These are phyloP conservation scores for Calocybe cyanea DNA, from an alignment of 768 basidiomycete species.

Conservation along the genomic window DNA sequence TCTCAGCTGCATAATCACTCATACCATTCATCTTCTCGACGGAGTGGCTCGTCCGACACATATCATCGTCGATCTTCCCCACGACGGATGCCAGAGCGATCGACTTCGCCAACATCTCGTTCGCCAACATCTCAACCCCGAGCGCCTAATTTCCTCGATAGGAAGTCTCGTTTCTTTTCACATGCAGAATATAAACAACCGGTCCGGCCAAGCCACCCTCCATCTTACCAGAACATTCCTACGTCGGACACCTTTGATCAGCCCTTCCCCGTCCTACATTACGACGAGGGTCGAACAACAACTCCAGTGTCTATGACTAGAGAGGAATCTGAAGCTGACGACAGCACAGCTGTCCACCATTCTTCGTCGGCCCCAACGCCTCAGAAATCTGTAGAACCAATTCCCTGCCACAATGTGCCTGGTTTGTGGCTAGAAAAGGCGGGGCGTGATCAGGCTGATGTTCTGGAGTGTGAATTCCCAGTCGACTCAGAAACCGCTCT, in stretches of 20 bases:
- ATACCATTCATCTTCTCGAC: conserved; percentile 3
- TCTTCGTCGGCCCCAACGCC: not conserved
- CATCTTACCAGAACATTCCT: not conserved
- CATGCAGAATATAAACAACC: too few species aligned
- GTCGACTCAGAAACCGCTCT: conserved; percentile 31
- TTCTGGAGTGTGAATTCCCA: conserved; percentile 32
- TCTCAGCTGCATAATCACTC: conserved; percentile 2
- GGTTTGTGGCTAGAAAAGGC: conserved; percentile 37
- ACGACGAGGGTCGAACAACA: conserved; percentile 1
- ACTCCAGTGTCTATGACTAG: conserved; percentile 1
- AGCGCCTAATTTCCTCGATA: too few species aligned
- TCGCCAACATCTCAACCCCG: too few species aligned
- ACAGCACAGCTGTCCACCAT: not conserved
- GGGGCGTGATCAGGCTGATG: conserved; percentile 27
- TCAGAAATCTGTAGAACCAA: not conserved
- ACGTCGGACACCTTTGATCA: not conserved
- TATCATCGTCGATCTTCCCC: not conserved
- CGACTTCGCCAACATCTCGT: too few species aligned
- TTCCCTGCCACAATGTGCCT: conserved; percentile 32
- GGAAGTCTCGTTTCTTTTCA: too few species aligned
- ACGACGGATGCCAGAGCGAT: not conserved
- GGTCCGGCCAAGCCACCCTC: too few species aligned
- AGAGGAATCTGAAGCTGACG: conserved; percentile 9
- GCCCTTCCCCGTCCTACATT: not conserved
- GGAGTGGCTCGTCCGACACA: not conserved